These are phyloP conservation scores for Naganishia sp. DNA, from an alignment of 1,284 basidiomycete genomes.

Conservation along the genomic window DNA sequence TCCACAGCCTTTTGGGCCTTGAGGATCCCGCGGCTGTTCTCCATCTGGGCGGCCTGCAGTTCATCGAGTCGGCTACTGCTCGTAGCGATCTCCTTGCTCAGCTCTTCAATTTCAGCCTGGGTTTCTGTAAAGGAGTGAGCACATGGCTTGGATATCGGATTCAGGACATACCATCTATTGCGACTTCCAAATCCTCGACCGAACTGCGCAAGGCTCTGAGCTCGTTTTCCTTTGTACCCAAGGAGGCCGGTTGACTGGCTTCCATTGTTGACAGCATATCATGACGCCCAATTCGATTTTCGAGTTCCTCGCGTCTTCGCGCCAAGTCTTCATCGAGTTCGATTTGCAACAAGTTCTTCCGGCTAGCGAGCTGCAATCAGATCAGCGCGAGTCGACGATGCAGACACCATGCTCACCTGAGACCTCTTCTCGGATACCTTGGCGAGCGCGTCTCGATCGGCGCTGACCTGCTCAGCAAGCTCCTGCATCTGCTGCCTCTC, in stretches of 20 bases:
- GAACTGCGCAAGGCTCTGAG: conserved; percentile 66
- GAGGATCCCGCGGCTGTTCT: conserved; percentile 80
- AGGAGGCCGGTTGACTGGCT: conserved; percentile 22
- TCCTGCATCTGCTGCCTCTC: conserved; percentile 70
- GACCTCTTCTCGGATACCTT: conserved; percentile 70
- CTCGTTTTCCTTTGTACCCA: conserved; percentile 18
- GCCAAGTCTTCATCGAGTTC: conserved; percentile 87
- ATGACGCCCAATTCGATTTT: conserved; percentile 63
- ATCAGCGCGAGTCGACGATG: background rate
- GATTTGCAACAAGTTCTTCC: conserved; percentile 81
- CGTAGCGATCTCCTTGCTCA: conserved; percentile 67
- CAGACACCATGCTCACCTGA: conserved; percentile 60
- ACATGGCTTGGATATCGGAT: conserved; percentile 30
- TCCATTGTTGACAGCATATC: conserved; percentile 19
- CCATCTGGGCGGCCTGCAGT: conserved; percentile 75
- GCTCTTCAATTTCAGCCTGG: conserved; percentile 61
- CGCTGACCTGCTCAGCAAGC: conserved; percentile 76
- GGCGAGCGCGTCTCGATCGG: conserved; percentile 67
- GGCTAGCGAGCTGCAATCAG: conserved; percentile 65
- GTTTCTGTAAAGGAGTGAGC: conserved; percentile 43
- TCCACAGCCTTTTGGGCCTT: conserved; percentile 93
- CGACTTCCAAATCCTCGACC: conserved; percentile 66
- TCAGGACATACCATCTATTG: conserved; percentile 63
- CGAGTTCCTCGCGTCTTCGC: conserved; percentile 74
- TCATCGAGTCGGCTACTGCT: conserved; percentile 69